Evolutionary conservation across 1,284 basidiomycete genomes (phyloP).

Genomic region (Tremellales sp.): DNA sequence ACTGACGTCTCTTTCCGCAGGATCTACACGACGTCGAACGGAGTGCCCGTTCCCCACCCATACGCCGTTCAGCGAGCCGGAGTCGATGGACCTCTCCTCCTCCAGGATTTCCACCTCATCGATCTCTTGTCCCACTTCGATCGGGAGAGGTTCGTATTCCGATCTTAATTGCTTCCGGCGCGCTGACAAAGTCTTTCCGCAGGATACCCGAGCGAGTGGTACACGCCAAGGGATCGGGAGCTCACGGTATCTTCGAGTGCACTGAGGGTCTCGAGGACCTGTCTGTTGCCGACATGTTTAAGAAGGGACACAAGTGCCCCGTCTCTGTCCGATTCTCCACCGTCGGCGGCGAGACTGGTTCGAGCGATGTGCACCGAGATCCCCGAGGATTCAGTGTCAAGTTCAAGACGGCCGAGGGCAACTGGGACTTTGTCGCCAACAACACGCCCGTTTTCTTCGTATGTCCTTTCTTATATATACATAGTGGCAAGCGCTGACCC

Average conservation of each 20-base stretch:
- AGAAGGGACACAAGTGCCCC: slow-evolving; percentile 64
- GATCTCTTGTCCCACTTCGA: slow-evolving; percentile 87
- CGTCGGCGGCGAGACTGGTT: slow-evolving; percentile 70
- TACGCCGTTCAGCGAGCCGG: slow-evolving; percentile 73
- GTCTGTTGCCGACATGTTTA: slow-evolving; percentile 68
- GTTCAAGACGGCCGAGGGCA: slow-evolving; percentile 82
- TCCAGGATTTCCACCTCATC: slow-evolving; percentile 87
- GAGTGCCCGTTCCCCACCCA: slow-evolving; percentile 60
- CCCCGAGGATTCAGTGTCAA: slow-evolving; percentile 91
- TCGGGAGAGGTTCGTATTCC: slow-evolving; percentile 62
- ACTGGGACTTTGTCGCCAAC: slow-evolving; percentile 85
- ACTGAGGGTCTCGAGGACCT: slow-evolving; percentile 79
- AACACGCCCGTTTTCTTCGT: slow-evolving; percentile 83
- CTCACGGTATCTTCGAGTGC: slow-evolving; percentile 86
- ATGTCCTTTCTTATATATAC: slow-evolving; percentile 50
- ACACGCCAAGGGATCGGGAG: slow-evolving; percentile 59
- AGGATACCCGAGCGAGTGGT: slow-evolving; percentile 85
- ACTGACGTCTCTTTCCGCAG: slow-evolving; percentile 5
- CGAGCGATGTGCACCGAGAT: slow-evolving; percentile 68
- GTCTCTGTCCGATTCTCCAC: slow-evolving; percentile 51
- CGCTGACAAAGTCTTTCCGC: not conserved
- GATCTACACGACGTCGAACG: slow-evolving; percentile 78
- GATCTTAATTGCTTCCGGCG: not conserved
- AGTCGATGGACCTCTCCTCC: slow-evolving; percentile 69
- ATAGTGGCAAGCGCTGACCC: not conserved